These are phyloP conservation scores for Leishmania guyanensis DNA, from an alignment of 208 protist species.

Conservation along the genomic window DNA sequence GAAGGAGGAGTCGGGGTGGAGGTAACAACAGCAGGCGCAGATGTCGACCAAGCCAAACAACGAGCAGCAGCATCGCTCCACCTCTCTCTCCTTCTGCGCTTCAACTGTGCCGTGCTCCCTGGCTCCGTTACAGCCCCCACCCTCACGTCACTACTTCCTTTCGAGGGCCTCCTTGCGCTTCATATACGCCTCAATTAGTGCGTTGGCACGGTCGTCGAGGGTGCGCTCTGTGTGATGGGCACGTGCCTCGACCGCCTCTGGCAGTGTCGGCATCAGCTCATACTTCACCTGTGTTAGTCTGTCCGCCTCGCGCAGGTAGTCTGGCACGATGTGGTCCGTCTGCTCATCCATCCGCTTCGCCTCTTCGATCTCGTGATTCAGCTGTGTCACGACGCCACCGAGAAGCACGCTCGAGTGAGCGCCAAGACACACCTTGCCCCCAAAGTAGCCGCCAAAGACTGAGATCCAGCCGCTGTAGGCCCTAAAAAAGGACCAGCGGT, in stretches of 20 bases:
- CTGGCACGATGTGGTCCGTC: slow-evolving; percentile 57
- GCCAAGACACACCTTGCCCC: slow-evolving; percentile 65
- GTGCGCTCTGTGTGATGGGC: slow-evolving; percentile 23
- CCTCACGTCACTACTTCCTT: slow-evolving; percentile 33
- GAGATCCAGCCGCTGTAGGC: slow-evolving; percentile 78
- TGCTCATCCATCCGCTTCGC: slow-evolving; percentile 74
- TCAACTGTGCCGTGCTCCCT: background rate
- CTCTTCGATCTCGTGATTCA: slow-evolving; percentile 70
- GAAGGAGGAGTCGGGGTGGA: background rate
- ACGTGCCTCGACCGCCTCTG: slow-evolving; percentile 39
- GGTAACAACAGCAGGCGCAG: background rate
- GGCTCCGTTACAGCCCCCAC: background rate
- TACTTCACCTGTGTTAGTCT: slow-evolving; percentile 65
- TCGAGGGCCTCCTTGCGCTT: slow-evolving; percentile 47
- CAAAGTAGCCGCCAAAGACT: slow-evolving; percentile 77
- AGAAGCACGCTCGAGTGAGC: slow-evolving; percentile 64
- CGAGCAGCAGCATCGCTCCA: background rate
- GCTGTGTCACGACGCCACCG: slow-evolving; percentile 44
- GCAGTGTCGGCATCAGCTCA: slow-evolving; percentile 55
- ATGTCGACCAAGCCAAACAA: background rate
- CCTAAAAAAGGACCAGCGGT: slow-evolving; percentile 65
- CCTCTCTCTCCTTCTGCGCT: background rate
- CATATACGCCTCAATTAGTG: slow-evolving; percentile 63
- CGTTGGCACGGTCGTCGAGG: slow-evolving; percentile 59
- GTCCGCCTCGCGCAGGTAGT: slow-evolving; percentile 66